These are phyloP conservation scores for Dryadomyces sulphureus DNA, from an alignment of 2,329 filamentous ascomycete species.

Conservation along the genomic window DNA sequence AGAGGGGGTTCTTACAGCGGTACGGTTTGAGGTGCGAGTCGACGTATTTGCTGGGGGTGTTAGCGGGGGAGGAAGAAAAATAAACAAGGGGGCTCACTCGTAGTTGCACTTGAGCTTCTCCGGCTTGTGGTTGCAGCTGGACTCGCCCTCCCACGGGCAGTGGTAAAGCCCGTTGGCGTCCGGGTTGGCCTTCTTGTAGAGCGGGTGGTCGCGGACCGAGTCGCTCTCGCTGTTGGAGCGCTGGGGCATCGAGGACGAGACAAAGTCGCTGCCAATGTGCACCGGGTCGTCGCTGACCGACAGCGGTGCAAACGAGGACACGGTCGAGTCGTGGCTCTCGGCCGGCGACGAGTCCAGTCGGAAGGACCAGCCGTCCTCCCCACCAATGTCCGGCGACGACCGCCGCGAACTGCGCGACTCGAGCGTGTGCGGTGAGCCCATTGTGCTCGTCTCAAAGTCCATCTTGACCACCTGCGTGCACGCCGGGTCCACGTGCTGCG, in stretches of 20 bases:
- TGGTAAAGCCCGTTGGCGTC: constrained; percentile 72
- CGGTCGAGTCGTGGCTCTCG: constrained; percentile 31
- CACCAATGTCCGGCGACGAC: constrained; percentile 31
- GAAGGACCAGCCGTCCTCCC: constrained; percentile 32
- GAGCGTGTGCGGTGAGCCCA: constrained; percentile 37
- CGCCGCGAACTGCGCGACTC: constrained; percentile 37
- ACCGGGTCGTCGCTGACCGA: background rate
- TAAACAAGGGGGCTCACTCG: constrained; percentile 34
- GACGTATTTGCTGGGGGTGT: constrained; percentile 79
- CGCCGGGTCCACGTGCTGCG: constrained; percentile 36
- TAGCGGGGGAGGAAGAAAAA: constrained; percentile 40
- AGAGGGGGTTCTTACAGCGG: constrained; percentile 74
- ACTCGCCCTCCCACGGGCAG: constrained; percentile 68
- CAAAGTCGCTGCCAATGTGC: constrained; percentile 20
- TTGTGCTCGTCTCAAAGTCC: constrained; percentile 34
- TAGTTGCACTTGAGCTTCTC: constrained; percentile 99
- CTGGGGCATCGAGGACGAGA: constrained; percentile 29
- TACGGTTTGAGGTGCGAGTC: constrained; percentile 96
- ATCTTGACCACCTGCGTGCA: constrained; percentile 27
- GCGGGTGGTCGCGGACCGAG: constrained; percentile 48
- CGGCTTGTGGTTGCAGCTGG: constrained; percentile 70
- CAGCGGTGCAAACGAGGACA: constrained; percentile 4
- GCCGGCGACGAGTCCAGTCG: constrained; percentile 24
- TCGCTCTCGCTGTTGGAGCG: constrained; percentile 38
- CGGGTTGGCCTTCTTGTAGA: constrained; percentile 54